Evolutionary conservation across 352 stramenopile species (phyloP).

Genomic region (Phytophthora parvispora): DNA sequence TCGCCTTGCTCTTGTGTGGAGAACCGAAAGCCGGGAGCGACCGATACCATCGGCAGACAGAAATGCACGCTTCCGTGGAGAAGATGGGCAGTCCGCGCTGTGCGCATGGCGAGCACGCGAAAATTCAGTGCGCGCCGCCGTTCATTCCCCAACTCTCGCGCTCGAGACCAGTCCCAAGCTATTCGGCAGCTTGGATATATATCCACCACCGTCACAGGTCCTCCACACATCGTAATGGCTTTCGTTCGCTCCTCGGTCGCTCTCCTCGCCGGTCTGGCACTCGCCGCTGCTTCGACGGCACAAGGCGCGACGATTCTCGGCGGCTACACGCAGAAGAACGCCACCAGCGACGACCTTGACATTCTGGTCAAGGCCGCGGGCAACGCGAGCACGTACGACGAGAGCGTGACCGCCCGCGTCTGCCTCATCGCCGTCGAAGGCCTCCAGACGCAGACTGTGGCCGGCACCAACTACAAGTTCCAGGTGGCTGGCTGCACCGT

Average conservation of each 20-base stretch:
- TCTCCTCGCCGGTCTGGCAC: constrained; percentile 23
- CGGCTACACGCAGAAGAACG: constrained; percentile 30
- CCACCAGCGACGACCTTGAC: constrained; percentile 32
- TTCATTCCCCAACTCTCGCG: constrained; percentile 4
- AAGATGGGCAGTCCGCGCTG: constrained; percentile 24
- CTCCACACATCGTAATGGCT: constrained; percentile 18
- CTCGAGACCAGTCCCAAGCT: constrained; percentile 4
- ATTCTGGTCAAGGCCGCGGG: constrained; percentile 48
- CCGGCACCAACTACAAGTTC: constrained; percentile 74
- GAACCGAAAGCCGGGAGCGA: constrained; percentile 9
- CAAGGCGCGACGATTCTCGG: constrained; percentile 30
- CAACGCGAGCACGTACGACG: constrained; percentile 40
- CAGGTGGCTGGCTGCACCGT: constrained; percentile 57
- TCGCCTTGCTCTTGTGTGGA: too few relatives aligned
- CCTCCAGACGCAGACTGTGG: constrained; percentile 52
- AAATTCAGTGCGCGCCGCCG: background rate
- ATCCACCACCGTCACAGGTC: constrained; percentile 17
- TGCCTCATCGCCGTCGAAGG: constrained; percentile 52
- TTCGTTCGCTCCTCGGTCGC: constrained; percentile 19
- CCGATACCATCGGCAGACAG: too few relatives aligned
- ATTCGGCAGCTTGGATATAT: constrained; percentile 22
- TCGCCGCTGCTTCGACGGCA: constrained; percentile 14
- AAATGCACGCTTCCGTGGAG: constrained; percentile 27
- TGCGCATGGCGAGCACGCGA: constrained; percentile 15
- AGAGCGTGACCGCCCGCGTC: constrained; percentile 37